Base-by-base conservation (phyloP, 192 early-diverging fungal species). In the Coemansia sp. region DNA sequence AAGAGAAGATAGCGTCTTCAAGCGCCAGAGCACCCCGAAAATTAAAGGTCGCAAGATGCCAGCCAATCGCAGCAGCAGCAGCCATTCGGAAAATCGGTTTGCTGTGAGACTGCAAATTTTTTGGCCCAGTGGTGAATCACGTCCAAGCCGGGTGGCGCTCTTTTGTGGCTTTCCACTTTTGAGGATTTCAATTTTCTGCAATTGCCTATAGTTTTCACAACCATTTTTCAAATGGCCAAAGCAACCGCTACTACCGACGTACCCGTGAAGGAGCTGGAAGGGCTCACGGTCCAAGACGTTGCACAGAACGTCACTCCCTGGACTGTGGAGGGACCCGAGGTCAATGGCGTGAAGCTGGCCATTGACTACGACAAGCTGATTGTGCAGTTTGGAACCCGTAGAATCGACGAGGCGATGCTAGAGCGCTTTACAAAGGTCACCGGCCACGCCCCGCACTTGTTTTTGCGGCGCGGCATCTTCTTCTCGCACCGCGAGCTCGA, bases 311-410 rank as follows among this genome's bases (percentile, higher is more conserved):
- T 99, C 35, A 93, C 90, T 20, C 97, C 97, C 37, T 99, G 93
- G 93, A 87, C 91, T 38, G 97, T 99, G 1, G 85, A 96, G 74
- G 96, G 95, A 66, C 93, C 92, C 24, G 83, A 91, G 45, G 94
- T 90, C 3, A 90, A 95, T 70, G 96, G 96, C 66, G 88, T 90
- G 65, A 77, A 84, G 24, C 84, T 87, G 56, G 92, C 87, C 36
- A 97, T 99, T 71, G 89, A 99, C 89, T 99, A 99, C 77, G 86
- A 93, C 69, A 92, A 87, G 70, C 85, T 99, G 23, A 86, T 96
- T 59, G 83, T 88, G 51, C 82, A 92, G 55, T 99, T 96, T 66
- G 96, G 96, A 36, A 96, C 95, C 2, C 84, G 86, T 11, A 70
- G 56, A 5, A 96, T 99, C 53, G 90, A 93, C 61, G 73, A 82